Evolutionary conservation across 2,329 filamentous ascomycete species (phyloP).

Genomic region (Pseudocercospora fijiensis): DNA sequence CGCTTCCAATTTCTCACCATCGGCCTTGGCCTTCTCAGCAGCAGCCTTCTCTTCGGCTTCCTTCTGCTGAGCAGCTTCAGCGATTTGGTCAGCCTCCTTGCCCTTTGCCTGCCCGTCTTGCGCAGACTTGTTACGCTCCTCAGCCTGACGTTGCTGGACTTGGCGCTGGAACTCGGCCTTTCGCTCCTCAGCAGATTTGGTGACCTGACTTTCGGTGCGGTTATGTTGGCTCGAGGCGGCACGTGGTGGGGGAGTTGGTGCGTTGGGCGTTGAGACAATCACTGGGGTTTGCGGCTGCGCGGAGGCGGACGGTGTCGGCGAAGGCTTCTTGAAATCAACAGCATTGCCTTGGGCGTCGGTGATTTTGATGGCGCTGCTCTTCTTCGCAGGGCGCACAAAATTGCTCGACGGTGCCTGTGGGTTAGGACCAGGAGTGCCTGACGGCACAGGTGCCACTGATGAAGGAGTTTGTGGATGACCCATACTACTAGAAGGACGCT

Average conservation of each 20-base stretch:
- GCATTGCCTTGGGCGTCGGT: conserved; percentile 79
- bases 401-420: conserved; percentile 43
- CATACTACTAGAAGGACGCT: conserved; percentile 60
- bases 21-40: conserved; percentile 42
- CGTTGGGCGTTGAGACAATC: conserved; percentile 71
- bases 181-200: conserved; percentile 74
- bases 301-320: conserved; percentile 57
- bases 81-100: conserved; percentile 53
- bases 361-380: conserved; percentile 77
- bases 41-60: conserved; percentile 46
- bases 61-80: conserved; percentile 57
- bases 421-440: conserved; percentile 31
- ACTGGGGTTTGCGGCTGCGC: conserved; percentile 59
- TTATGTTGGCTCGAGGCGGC: conserved; percentile 65
- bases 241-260: conserved; percentile 71
- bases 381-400: conserved; percentile 63
- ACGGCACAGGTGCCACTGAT: conserved; percentile 60
- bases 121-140: conserved; percentile 40
- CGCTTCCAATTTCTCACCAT: conserved; percentile 31
- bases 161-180: conserved; percentile 63
- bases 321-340: conserved; percentile 63
- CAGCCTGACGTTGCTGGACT: conserved; percentile 55
- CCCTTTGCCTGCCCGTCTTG: conserved; percentile 55
- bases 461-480: conserved; percentile 59
- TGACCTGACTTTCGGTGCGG: conserved; percentile 70